phyloP scores from a whole-genome alignment of 306 rosid genomes.

The peach (Prunus persica) region DNA sequence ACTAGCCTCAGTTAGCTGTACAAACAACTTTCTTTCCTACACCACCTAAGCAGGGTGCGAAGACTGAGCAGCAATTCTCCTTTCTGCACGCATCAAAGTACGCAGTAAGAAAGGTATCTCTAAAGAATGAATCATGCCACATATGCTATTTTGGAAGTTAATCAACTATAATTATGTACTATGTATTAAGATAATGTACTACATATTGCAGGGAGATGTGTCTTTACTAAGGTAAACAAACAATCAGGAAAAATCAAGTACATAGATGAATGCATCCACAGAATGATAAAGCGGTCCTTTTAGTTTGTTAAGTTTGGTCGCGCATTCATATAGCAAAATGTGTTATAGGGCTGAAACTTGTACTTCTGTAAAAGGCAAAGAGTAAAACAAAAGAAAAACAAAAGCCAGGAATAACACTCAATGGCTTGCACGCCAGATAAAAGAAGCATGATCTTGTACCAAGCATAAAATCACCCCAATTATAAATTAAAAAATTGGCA shows the following conservation, averaged over 20 bases:
- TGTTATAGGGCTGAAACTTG: neutral
- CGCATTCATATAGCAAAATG: neutral
- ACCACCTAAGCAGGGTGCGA: constrained; percentile 65
- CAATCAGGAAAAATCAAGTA: neutral
- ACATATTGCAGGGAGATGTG: neutral
- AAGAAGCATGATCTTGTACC: too few species aligned
- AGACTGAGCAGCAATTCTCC: constrained; percentile 95
- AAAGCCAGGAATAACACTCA: neutral
- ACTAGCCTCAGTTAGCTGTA: constrained; percentile 97
- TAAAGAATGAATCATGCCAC: neutral
- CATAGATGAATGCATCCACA: neutral
- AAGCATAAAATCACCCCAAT: neutral
- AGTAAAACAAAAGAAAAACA: neutral
- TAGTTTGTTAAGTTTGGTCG: neutral
- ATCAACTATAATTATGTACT: neutral
- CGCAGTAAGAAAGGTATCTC: constrained; percentile 6
- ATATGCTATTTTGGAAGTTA: neutral
- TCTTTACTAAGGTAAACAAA: neutral
- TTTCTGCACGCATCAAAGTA: constrained; percentile 53
- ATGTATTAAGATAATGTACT: too few species aligned
- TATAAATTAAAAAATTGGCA: neutral
- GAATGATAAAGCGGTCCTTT: too few species aligned
- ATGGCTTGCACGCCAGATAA: too few species aligned
- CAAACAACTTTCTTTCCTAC: constrained; percentile 57
- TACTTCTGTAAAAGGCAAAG: neutral